A percentile compares a stretch with the other conserved stretches of the same genome.
Evolutionary conservation across 148 eudicot genomes (phyloP).

Genomic region (Vaccinium corymbosum): DNA sequence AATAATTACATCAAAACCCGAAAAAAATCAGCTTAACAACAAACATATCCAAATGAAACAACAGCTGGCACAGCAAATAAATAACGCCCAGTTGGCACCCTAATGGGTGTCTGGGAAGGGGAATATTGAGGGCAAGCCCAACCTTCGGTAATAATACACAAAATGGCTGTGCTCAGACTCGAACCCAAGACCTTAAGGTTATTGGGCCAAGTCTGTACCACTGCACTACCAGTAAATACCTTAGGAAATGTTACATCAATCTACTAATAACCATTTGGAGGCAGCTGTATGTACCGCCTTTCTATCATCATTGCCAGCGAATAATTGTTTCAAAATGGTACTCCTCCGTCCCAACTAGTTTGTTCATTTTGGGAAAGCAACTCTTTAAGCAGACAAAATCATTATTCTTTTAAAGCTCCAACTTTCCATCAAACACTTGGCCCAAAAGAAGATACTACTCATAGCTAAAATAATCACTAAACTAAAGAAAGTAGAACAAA

Average conservation of each 20-base stretch:
- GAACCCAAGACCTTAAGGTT: no score
- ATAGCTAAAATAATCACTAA: neutral
- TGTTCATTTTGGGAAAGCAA: neutral
- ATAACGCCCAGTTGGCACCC: no score
- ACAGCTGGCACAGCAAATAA: constrained; percentile 17
- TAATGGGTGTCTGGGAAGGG: no score
- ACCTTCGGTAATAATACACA: no score
- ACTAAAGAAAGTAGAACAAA: neutral
- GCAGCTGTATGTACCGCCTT: constrained; percentile 30
- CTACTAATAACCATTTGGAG: constrained; percentile 20
- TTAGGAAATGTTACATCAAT: constrained; percentile 17
- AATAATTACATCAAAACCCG: neutral
- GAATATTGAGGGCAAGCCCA: no score
- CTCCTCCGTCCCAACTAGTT: neutral
- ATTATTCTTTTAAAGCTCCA: neutral
- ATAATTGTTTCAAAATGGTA: neutral
- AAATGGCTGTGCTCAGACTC: no score
- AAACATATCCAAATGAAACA: neutral
- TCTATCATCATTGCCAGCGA: constrained; percentile 27
- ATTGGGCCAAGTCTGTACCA: no score
- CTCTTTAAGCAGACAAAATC: neutral
- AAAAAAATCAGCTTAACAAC: neutral
- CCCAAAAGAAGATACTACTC: neutral
- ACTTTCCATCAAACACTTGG: neutral
- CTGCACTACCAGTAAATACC: constrained; percentile 6